A percentile compares a stretch with the other conserved stretches of the same genome.
These are phyloP conservation scores for Thalassiosira mediterranea DNA, from an alignment of 352 stramenopile species.

Conservation along the genomic window DNA sequence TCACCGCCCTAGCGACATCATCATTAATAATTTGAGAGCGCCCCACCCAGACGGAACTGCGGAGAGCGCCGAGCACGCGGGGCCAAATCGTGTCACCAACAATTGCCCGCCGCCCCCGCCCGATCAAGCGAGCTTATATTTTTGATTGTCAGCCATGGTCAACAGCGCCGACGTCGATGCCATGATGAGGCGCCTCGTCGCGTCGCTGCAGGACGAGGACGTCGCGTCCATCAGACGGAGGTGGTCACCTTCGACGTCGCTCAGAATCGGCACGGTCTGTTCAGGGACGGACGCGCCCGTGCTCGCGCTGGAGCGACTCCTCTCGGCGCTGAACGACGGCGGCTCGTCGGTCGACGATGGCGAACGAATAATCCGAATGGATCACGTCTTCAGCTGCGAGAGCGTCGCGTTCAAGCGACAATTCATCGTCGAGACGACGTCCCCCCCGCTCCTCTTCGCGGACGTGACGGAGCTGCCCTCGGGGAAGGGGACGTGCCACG, in stretches of 20 bases:
- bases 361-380: constrained; percentile 4
- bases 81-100: too few relatives aligned
- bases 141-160: too few relatives aligned
- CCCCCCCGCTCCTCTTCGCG: constrained; percentile 22
- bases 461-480: constrained; percentile 16
- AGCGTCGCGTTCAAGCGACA: constrained; percentile 26
- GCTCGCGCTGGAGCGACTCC: constrained; percentile 17
- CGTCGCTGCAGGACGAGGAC: neutral
- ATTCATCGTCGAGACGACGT: constrained; percentile 24
- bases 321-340: constrained; percentile 15
- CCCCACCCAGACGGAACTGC: too few relatives aligned
- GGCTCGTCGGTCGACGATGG: neutral
- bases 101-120: too few relatives aligned
- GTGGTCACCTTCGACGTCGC: neutral
- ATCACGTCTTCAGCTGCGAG: constrained; percentile 32
- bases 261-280: constrained; percentile 24
- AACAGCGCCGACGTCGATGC: constrained; percentile 1
- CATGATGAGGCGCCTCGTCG: constrained; percentile 7
- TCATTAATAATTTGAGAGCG: too few relatives aligned
- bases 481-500: constrained; percentile 15
- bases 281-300: constrained; percentile 34
- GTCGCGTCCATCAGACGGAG: neutral
- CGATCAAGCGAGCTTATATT: too few relatives aligned
- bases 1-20: too few relatives aligned
- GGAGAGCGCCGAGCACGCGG: too few relatives aligned